These are phyloP conservation scores for Gracilaria vermiculophylla DNA, from an alignment of 23 red algal species.

Conservation along the genomic window DNA sequence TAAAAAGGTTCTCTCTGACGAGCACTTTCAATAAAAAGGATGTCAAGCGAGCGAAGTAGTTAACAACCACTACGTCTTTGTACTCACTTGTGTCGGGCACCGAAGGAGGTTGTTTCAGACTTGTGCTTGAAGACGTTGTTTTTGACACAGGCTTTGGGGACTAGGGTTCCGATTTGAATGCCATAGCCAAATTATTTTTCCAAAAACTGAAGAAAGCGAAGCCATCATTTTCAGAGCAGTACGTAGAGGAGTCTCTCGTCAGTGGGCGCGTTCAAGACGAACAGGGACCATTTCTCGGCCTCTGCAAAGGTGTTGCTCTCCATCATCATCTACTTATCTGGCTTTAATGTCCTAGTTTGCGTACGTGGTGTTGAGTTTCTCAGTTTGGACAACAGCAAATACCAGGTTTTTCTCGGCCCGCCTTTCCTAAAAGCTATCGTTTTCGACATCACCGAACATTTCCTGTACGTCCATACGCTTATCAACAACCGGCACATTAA, in stretches of 20 bases:
- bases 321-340: neutral
- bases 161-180: neutral
- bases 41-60: neutral
- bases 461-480: neutral
- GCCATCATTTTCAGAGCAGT: too few species aligned
- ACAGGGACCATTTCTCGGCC: neutral
- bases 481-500: neutral
- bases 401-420: neutral
- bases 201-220: neutral
- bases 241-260: neutral
- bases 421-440: slow-evolving; percentile 32
- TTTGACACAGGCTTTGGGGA: neutral
- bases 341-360: neutral
- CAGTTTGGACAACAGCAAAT: neutral
- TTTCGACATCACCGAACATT: neutral
- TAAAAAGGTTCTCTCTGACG: slow-evolving; percentile 12
- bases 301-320: neutral
- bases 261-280: neutral
- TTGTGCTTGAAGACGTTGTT: neutral
- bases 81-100: neutral
- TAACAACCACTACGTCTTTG: neutral
- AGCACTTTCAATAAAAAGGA: slow-evolving; percentile 17
- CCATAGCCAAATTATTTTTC: neutral
- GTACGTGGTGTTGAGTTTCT: neutral
- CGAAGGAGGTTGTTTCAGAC: neutral